Conservation (phyloP, 2,329 filamentous ascomycete genomes). For the Mycosphaerella arachidis region DNA sequence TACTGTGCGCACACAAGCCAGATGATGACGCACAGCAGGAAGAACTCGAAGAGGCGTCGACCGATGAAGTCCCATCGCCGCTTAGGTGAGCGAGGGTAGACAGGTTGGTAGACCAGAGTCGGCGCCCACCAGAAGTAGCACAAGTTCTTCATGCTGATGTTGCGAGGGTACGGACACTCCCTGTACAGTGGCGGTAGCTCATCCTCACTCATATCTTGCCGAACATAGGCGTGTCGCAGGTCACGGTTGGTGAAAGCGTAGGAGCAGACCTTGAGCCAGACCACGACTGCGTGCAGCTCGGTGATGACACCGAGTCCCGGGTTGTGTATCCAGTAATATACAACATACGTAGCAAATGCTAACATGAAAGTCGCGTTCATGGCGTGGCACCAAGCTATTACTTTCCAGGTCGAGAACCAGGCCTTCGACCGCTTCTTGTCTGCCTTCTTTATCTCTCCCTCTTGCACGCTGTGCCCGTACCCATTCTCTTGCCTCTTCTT, state of each 20-base stretch:
- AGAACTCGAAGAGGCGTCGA: constrained; percentile 75
- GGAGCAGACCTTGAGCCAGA: constrained; percentile 93
- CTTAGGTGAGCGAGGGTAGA: constrained; percentile 77
- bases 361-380: constrained; percentile 80
- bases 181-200: constrained; percentile 77
- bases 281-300: constrained; percentile 86
- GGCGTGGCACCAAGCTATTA: constrained; percentile 69
- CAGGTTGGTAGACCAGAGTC: constrained; percentile 92
- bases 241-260: constrained; percentile 97
- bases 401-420: constrained; percentile 60
- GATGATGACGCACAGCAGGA: constrained; percentile 69
- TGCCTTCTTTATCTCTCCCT: constrained; percentile 44
- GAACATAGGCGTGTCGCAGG: constrained; percentile 79
- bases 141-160: constrained; percentile 83
- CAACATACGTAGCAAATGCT: constrained; percentile 72
- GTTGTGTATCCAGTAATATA: constrained; percentile 89
- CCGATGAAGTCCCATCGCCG: constrained; percentile 85
- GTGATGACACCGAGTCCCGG: constrained; percentile 88
- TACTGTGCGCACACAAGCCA: constrained; percentile 96
- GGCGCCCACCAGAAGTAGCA: constrained; percentile 98
- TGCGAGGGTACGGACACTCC: constrained; percentile 79
- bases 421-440: constrained; percentile 37
- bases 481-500: constrained; percentile 38
- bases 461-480: constrained; percentile 46
- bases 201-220: constrained; percentile 63